Evolutionary conservation across 2,329 filamentous ascomycete species (phyloP), one percentile per base, ranked within the genome.

Genomic region (Fusarium nanum): DNA sequence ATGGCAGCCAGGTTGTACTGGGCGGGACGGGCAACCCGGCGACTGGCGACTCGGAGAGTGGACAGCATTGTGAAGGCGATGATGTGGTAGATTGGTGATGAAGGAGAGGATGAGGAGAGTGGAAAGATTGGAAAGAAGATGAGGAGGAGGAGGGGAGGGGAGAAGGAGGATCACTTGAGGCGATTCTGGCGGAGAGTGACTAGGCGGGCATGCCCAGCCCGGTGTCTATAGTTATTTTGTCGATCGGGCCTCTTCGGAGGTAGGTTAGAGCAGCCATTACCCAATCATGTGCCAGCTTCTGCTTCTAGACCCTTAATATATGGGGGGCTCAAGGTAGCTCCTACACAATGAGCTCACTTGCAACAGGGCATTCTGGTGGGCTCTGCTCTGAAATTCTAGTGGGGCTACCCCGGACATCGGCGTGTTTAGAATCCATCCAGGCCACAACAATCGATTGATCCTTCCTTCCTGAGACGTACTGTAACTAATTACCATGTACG

Each of bases 1-100:
- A 81, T 73, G 70, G 83, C 76, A 49, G 66, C 68, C 46, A 72
- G 25, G 73, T 79, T 80, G 73, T 82, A 74, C 68, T 81, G 76
- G 46, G 81, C 78, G 67, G 79, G 82, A 68, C 80, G 76, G 66
- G 78, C 79, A 74, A 81, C 83, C 77, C 83, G 84, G 75, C 87
- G 83, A 78, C 83, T 81, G 71, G 83, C 84, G 72, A 86, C 76
- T 80, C 86, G 84, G 71, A 88, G 79, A 62, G 86, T 82, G 59
- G 87, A 86, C 75, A 89, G 81, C 87, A 89, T 89, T 54, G 68
- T 85, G 81, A 62, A 59, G 55, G 54, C 53, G 52, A 47, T 64
- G 49, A 58, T 55, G 61, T 34, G 50, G 32, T 56, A 49, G 34
- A 50, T 68, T 67, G 58, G 53, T 59, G 59, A 32, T 46, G 59